phyloP scores from a whole-genome alignment of 2,329 filamentous ascomycete species.

The Endocalyx cinctus region DNA sequence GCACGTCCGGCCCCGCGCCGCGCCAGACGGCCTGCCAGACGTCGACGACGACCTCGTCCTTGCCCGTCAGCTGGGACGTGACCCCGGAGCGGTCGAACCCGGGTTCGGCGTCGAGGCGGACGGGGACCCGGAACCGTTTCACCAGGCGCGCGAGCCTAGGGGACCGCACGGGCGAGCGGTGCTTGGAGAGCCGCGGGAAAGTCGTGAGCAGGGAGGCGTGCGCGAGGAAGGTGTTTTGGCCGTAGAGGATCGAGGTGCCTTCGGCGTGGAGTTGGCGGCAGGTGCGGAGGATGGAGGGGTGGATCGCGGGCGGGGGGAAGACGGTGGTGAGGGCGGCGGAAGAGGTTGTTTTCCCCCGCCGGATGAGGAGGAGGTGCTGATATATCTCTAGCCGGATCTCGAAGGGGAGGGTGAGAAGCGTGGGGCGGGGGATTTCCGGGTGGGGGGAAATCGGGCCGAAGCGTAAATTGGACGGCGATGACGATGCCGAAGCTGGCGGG shows the following conservation, averaged over 20 bases:
- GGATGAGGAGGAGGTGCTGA: slow-evolving; percentile 35
- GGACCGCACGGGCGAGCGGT: slow-evolving; percentile 14
- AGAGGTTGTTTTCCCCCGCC: too few species aligned
- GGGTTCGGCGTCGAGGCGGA: slow-evolving; percentile 37
- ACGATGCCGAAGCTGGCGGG: too few species aligned
- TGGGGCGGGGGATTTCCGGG: too few species aligned
- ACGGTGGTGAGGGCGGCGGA: slow-evolving; percentile 4
- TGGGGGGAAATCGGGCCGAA: too few species aligned
- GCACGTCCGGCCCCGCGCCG: slow-evolving; percentile 30
- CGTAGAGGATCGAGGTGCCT: slow-evolving; percentile 37
- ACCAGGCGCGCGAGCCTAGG: slow-evolving; percentile 27
- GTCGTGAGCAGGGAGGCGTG: slow-evolving; percentile 35
- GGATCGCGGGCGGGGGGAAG: slow-evolving; percentile 17
- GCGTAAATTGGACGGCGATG: too few species aligned
- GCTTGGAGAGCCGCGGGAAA: slow-evolving; percentile 34
- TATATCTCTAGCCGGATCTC: slow-evolving; percentile 46
- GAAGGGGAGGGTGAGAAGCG: slow-evolving; percentile 36
- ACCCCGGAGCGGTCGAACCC: slow-evolving; percentile 26
- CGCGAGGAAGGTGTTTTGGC: slow-evolving; percentile 38
- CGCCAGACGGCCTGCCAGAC: slow-evolving; percentile 34
- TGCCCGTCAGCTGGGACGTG: slow-evolving; percentile 30
- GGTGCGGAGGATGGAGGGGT: slow-evolving; percentile 36
- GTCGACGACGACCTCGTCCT: slow-evolving; percentile 36
- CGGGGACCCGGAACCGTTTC: slow-evolving; percentile 33
- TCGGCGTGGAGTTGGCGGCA: slow-evolving; percentile 38